Evolutionary conservation across 2,329 filamentous ascomycete species (phyloP).

Genomic region (Mollisia scopiformis): DNA sequence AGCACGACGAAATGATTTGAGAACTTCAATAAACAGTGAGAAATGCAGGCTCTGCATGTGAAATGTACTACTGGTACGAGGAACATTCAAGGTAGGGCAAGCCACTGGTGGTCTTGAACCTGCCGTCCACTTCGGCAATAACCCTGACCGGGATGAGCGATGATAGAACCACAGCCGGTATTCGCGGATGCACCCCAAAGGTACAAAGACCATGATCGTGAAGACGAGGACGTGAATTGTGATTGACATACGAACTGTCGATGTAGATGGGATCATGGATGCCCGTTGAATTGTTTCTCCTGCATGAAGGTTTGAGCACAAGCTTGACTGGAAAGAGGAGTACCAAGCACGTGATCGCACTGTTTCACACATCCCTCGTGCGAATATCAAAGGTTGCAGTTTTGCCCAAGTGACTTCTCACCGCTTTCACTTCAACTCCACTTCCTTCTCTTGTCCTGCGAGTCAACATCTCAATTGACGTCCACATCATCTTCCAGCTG

Average conservation of each 20-base stretch:
- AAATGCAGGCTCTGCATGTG: too few relatives aligned
- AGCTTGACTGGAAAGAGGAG: neutral
- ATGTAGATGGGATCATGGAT: neutral
- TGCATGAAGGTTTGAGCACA: neutral
- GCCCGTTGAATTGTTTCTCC: neutral
- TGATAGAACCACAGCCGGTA: neutral
- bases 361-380: neutral
- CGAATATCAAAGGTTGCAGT: too few relatives aligned
- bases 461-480: neutral
- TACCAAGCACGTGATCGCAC: neutral
- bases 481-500: neutral
- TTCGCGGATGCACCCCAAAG: neutral
- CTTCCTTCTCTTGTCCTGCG: slow-evolving; percentile 3
- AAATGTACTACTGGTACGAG: neutral
- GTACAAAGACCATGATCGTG: neutral
- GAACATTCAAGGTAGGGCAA: neutral
- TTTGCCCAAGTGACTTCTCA: slow-evolving; percentile 1
- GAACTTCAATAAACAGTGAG: too few relatives aligned
- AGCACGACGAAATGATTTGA: too few relatives aligned
- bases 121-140: neutral
- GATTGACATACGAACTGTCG: too few relatives aligned
- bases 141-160: neutral
- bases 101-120: neutral
- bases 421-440: slow-evolving; percentile 3
- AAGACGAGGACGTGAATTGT: too few relatives aligned